Percentiles rank a stretch among this genome's conserved stretches.
Evolutionary conservation across 306 rosid species (phyloP).

Genomic region (Nissolia schottii): DNA sequence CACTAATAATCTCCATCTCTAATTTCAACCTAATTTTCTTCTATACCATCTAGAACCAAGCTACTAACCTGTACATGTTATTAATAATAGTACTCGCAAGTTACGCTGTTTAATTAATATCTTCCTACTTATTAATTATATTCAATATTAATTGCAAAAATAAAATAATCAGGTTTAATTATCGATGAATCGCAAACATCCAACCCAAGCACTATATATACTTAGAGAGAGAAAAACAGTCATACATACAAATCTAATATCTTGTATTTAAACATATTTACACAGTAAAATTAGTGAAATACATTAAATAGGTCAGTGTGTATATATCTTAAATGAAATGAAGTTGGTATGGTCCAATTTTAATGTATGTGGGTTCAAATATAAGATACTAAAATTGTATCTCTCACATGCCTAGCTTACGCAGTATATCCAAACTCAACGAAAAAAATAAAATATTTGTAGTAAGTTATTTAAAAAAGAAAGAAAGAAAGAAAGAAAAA

Average conservation of each 20-base stretch:
- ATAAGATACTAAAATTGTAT: no score
- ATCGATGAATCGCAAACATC: background rate
- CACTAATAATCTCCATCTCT: constrained; percentile 22
- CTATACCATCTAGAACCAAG: background rate
- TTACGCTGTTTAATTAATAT: background rate
- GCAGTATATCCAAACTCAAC: background rate
- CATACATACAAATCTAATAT: no score
- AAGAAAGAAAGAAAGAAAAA: background rate
- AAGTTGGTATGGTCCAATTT: no score
- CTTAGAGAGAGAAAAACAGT: no score
- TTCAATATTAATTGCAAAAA: background rate
- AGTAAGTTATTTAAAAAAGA: background rate
- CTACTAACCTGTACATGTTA: constrained; percentile 4
- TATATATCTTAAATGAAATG: no score
- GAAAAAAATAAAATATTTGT: constrained; percentile 12
- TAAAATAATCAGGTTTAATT: background rate
- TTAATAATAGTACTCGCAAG: background rate
- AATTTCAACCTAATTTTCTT: constrained; percentile 27
- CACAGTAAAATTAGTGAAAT: no score
- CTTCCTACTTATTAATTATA: background rate
- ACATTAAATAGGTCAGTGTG: no score
- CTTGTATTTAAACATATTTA: no score
- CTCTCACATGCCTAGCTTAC: background rate
- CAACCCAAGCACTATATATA: background rate
- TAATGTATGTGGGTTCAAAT: no score